Evolutionary conservation across 306 rosid genomes (phyloP), one percentile per base, ranked within the genome.

Genomic region (Castanea mollissima): DNA sequence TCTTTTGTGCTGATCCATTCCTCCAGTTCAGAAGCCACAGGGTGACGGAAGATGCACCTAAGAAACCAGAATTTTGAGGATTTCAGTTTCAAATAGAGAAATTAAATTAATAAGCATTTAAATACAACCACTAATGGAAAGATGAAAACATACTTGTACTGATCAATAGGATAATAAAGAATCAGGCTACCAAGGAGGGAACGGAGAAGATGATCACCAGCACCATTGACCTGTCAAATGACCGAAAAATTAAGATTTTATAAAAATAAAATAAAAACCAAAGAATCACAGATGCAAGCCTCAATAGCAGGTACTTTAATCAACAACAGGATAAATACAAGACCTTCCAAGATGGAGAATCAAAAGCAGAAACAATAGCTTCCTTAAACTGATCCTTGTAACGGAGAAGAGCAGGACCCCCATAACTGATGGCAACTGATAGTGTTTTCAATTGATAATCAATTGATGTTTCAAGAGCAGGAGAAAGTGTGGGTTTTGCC

Each of bases 321-420:
- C 82, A 83, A 74, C 52, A 31, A 78, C 7, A 20, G 55, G n/a
- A 82, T 31, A 75, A 9, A 67, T 5, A 78, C 51, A 78, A 75
- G 54, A 95, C 99, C 99, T 95, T 95, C 99, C 98, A 93, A 67
- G 99, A 95, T 51, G 97, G 97, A 49, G 98, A 88, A 77, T 95
- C 96, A 90, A 95, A 95, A 87, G 98, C 97, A 86, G 90, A 88
- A 82, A 86, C 59, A 73, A 95, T 81, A 35, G 86, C 91, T 79
- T 91, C 97, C 81, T 84, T 91, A 78, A 95, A 84, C 67, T 91
- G 92, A 83, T 91, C 97, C 89, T 89, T 91, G 86, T 85, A 89
- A 64, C 75, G 84, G 76, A 95, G 89, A 70, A 95, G 91, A 15
- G 93, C 87, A 21, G 88, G 89, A 81, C 98, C 98, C 74, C 96